phyloP scores from a whole-genome alignment of 140 eudicot genomes.

The Cichorium intybus region DNA sequence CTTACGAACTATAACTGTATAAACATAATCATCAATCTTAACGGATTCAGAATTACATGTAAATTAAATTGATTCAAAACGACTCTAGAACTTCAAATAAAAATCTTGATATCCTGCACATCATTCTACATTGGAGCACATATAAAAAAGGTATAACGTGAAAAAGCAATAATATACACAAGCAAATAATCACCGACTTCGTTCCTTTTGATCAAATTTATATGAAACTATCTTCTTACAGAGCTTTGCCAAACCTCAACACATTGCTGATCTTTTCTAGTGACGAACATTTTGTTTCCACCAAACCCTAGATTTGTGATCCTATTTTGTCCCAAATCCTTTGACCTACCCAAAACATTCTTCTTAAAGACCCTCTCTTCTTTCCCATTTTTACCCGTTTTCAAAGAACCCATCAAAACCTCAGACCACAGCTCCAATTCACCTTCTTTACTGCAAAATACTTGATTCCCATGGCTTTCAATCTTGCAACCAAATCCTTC shows the following conservation, averaged over 20 bases:
- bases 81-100: not conserved
- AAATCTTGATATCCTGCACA: not conserved
- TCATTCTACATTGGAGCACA: not conserved
- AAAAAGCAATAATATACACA: not conserved
- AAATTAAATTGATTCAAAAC: not conserved
- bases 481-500: slow-evolving; percentile 81
- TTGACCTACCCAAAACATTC: slow-evolving; percentile 74
- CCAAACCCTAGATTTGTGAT: slow-evolving; percentile 71
- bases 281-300: slow-evolving; percentile 85
- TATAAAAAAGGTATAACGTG: not conserved
- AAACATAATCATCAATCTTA: not conserved
- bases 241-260: slow-evolving; percentile 94
- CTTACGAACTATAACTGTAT: not conserved
- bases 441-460: slow-evolving; percentile 77
- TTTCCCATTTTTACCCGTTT: slow-evolving; percentile 19
- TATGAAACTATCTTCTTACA: slow-evolving; percentile 32
- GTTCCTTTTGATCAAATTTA: not conserved
- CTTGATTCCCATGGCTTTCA: slow-evolving; percentile 66
- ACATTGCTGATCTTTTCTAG: slow-evolving; percentile 78
- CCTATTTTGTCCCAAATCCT: slow-evolving; percentile 58
- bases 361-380: slow-evolving; percentile 64
- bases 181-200: slow-evolving; percentile 8
- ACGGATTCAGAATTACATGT: not conserved
- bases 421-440: slow-evolving; percentile 90
- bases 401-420: slow-evolving; percentile 47